These are phyloP conservation scores for Byssochlamys sp. DNA, from an alignment of 2,329 filamentous ascomycete genomes.

Conservation along the genomic window DNA sequence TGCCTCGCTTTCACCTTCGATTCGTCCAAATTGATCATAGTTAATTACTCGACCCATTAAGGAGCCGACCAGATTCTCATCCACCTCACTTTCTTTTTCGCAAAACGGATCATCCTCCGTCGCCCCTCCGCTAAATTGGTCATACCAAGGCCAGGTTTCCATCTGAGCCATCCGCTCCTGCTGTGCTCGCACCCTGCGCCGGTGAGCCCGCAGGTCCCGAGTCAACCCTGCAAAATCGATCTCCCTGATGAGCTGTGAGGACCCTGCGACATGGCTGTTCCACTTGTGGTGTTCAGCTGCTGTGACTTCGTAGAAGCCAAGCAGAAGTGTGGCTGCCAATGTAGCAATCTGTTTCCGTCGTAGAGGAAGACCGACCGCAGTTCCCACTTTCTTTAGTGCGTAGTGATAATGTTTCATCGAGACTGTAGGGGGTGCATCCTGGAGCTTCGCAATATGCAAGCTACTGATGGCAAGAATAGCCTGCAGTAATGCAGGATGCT, in stretches of 20 bases:
- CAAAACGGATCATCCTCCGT: slow-evolving; percentile 35
- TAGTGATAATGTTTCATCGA: slow-evolving; percentile 89
- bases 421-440: slow-evolving; percentile 62
- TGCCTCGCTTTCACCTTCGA: slow-evolving; percentile 26
- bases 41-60: slow-evolving; percentile 49
- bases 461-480: slow-evolving; percentile 80
- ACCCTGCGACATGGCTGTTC: slow-evolving; percentile 83
- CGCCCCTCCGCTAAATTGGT: slow-evolving; percentile 20
- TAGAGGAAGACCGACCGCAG: slow-evolving; percentile 59
- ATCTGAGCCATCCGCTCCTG: slow-evolving; percentile 18
- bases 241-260: slow-evolving; percentile 70
- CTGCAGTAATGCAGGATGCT: slow-evolving; percentile 77
- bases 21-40: slow-evolving; percentile 49
- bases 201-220: slow-evolving; percentile 58
- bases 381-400: slow-evolving; percentile 66
- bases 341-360: slow-evolving; percentile 68
- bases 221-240: slow-evolving; percentile 69
- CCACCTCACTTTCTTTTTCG: slow-evolving; percentile 40
- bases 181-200: slow-evolving; percentile 36
- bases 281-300: slow-evolving; percentile 89
- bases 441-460: slow-evolving; percentile 76
- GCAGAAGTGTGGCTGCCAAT: slow-evolving; percentile 73
- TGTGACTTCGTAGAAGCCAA: slow-evolving; percentile 91
- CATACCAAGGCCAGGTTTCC: slow-evolving; percentile 10
- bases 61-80: slow-evolving; percentile 48